A percentile compares a stretch with the other conserved stretches of the same genome.
phyloP scores from a whole-genome alignment of 768 basidiomycete species.

The Pseudohyphozyma bogoriensis region DNA sequence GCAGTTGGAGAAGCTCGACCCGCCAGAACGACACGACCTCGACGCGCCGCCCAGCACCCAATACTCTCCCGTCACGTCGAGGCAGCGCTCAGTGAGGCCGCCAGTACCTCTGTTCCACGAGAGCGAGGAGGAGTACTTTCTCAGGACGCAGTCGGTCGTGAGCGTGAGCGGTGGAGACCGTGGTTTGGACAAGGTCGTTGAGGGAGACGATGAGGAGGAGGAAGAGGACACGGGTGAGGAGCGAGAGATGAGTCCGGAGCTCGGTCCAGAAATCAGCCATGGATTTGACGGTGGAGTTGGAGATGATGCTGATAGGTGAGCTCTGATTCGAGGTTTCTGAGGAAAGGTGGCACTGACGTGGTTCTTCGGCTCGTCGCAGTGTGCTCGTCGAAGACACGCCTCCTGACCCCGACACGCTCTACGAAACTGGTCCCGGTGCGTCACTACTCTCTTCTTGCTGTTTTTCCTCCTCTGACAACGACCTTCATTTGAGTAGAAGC shows the following conservation, averaged over 20 bases:
- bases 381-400: neutral
- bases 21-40: too few relatives aligned
- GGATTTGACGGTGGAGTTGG: too few relatives aligned
- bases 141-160: neutral
- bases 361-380: neutral
- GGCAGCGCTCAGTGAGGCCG: too few relatives aligned
- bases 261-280: too few relatives aligned
- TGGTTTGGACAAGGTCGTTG: neutral
- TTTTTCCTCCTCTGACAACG: too few relatives aligned
- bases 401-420: neutral
- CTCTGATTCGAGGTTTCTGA: neutral
- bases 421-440: neutral
- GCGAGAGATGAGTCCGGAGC: neutral
- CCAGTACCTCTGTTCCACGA: constrained; percentile 13
- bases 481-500: too few relatives aligned
- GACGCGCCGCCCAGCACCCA: too few relatives aligned
- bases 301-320: neutral
- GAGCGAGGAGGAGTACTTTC: constrained; percentile 5
- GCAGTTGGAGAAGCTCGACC: too few relatives aligned
- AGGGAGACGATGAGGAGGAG: neutral
- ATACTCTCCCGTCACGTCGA: too few relatives aligned
- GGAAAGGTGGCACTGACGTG: too few relatives aligned
- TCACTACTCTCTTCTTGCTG: too few relatives aligned
- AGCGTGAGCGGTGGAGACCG: neutral
- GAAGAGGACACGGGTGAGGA: neutral